Evolutionary conservation across 2,329 filamentous ascomycete genomes (phyloP), one percentile per base, ranked within the genome.

Genomic region (Colletotrichum musae): DNA sequence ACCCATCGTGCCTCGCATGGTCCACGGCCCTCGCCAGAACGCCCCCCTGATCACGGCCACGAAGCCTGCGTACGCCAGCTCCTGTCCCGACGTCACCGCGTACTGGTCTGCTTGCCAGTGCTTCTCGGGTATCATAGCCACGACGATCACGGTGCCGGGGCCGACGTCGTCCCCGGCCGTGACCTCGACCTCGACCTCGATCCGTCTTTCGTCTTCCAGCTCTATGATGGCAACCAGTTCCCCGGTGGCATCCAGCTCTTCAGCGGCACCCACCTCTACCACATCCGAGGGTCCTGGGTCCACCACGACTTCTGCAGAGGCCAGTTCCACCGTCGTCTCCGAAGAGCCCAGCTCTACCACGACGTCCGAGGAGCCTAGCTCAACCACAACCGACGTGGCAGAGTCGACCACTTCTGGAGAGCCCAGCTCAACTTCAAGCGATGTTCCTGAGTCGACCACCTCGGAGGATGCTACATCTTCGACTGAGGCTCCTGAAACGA

Each of bases 21-120:
- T 36, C 32, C 32, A 36, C 32, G 32, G 32, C 7, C 32, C 32
- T 10, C 32, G 32, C 7, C 32, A 36, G 32, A 36, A 36, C 32
- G 32, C 32, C 4, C 32, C 32, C 32, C 7, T 36, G 12, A 16
- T 57, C 6, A 54, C 61, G 13, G 60, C 60, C 28, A 57, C 36
- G n/a, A 60, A 58, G 50, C 72, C 72, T 4, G 65, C 63, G 5
- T 74, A 71, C 18, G 72, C 72, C 60, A 70, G 62, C 26, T 51
- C 53, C 41, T 74, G 72, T 36, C n/a, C 62, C 12, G 65, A 72
- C 24, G 41, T 56, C 5, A 58, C 48, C 9, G 58, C 57, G 10
- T 74, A 73, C 63, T 73, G 72, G 70, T 67, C 58, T 16, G 72
- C 72, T 4, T 74, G 72, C 39, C 71, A 73, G 61, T 74, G 72